Evolutionary conservation across 2,329 filamentous ascomycete genomes (phyloP).

Genomic region (Fusarium sp.): DNA sequence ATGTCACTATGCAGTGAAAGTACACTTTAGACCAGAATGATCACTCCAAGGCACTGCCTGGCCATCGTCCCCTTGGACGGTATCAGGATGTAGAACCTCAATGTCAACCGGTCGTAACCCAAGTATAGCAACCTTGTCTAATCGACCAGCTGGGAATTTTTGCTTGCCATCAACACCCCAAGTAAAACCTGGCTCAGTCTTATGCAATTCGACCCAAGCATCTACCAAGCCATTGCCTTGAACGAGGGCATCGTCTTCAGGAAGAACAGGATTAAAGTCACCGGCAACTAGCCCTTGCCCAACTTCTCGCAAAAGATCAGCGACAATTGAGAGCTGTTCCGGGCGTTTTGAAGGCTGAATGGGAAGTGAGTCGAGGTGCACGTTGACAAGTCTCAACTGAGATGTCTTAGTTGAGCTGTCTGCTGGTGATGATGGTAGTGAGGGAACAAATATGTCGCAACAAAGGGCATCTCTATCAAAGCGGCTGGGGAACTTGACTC

Average conservation of each 20-base stretch:
- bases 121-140: conserved; percentile 56
- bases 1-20: neutral
- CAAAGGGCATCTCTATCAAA: conserved; percentile 55
- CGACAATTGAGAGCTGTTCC: conserved; percentile 49
- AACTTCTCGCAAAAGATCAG: conserved; percentile 46
- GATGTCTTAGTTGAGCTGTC: conserved; percentile 3
- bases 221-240: conserved; percentile 53
- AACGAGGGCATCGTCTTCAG: conserved; percentile 53
- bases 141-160: conserved; percentile 52
- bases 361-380: conserved; percentile 57
- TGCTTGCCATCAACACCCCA: conserved; percentile 56
- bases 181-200: conserved; percentile 53
- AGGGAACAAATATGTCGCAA: conserved; percentile 51
- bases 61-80: neutral
- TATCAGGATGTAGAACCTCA: conserved; percentile 34
- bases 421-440: neutral
- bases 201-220: conserved; percentile 52
- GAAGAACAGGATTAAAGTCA: conserved; percentile 58
- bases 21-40: conserved; percentile 16
- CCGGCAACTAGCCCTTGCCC: conserved; percentile 56
- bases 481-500: conserved; percentile 51
- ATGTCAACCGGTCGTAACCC: conserved; percentile 44
- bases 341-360: conserved; percentile 51
- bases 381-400: conserved; percentile 54
- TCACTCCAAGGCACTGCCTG: conserved; percentile 12